phyloP scores from a whole-genome alignment of 768 basidiomycete genomes.

The Kwoniella pini region DNA sequence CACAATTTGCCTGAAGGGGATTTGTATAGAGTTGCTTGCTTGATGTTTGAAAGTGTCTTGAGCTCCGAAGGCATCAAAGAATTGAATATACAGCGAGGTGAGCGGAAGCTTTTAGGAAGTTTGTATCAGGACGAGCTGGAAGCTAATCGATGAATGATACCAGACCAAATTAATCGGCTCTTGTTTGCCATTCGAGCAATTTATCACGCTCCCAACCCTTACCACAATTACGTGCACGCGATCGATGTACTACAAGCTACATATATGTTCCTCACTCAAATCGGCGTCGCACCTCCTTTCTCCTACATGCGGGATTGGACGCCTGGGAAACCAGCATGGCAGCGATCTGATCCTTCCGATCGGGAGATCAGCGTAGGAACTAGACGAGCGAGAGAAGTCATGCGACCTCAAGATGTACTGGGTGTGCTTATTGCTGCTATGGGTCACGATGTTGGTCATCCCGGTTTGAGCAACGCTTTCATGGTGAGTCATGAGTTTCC shows the following conservation, averaged over 20 bases:
- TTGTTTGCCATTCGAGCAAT: constrained; percentile 85
- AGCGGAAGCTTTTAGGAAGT: constrained; percentile 15
- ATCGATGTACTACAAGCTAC: constrained; percentile 93
- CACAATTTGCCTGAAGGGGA: constrained; percentile 79
- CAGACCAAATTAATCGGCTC: constrained; percentile 75
- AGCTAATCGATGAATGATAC: constrained; percentile 2
- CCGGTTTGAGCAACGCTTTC: constrained; percentile 88
- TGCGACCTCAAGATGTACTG: constrained; percentile 71
- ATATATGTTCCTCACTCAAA: constrained; percentile 76
- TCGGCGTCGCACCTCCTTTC: constrained; percentile 78
- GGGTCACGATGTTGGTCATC: constrained; percentile 97
- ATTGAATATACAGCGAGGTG: constrained; percentile 52
- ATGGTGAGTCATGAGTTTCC: constrained; percentile 66
- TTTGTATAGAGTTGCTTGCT: constrained; percentile 72
- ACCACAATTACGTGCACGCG: constrained; percentile 98
- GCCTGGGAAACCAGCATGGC: constrained; percentile 53
- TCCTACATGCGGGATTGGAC: constrained; percentile 62
- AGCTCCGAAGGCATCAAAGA: constrained; percentile 67
- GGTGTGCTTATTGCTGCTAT: constrained; percentile 86
- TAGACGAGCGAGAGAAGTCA: constrained; percentile 49
- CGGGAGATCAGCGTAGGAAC: constrained; percentile 29
- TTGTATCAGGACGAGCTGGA: constrained; percentile 53
- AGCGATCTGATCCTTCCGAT: constrained; percentile 25
- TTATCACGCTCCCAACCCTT: constrained; percentile 86
- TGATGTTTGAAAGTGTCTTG: constrained; percentile 84